phyloP scores from a whole-genome alignment of 2,329 filamentous ascomycete genomes.

The Aphanoascus verrucosus region DNA sequence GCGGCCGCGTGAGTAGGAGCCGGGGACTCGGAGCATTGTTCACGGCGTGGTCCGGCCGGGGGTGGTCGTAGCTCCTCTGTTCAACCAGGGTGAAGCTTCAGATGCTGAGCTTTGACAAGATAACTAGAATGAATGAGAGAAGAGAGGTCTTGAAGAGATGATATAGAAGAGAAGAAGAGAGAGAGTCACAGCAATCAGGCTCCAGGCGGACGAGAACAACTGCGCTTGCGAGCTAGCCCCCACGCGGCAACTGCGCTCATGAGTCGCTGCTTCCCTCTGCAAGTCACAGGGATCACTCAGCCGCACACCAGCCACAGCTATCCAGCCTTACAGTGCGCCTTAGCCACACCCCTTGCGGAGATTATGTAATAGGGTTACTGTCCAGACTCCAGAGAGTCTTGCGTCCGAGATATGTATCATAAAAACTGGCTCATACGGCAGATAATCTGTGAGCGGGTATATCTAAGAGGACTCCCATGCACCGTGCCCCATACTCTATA shows the following conservation, averaged over 20 bases:
- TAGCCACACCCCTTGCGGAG: constrained; percentile 1
- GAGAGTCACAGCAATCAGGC: neutral
- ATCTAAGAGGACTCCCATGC: no score
- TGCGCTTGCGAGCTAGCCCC: neutral
- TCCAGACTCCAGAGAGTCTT: no score
- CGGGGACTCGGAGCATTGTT: constrained; percentile 15
- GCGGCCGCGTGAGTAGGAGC: constrained; percentile 35
- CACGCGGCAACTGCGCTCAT: neutral
- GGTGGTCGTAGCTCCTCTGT: neutral
- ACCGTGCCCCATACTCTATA: no score
- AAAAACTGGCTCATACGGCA: no score
- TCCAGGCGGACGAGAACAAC: neutral
- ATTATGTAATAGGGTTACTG: neutral
- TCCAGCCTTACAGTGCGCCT: neutral
- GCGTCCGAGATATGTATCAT: no score
- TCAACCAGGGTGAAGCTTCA: no score
- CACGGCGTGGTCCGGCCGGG: neutral
- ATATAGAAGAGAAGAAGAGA: neutral
- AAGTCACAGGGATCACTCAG: neutral
- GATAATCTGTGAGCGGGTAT: no score
- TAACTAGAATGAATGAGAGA: neutral
- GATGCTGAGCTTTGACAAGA: no score
- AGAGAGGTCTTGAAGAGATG: no score
- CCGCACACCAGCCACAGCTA: neutral
- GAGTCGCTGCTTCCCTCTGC: no score